These are phyloP conservation scores for Neopestalotiopsis sp. DNA, from an alignment of 2,329 filamentous ascomycete species.

Conservation along the genomic window DNA sequence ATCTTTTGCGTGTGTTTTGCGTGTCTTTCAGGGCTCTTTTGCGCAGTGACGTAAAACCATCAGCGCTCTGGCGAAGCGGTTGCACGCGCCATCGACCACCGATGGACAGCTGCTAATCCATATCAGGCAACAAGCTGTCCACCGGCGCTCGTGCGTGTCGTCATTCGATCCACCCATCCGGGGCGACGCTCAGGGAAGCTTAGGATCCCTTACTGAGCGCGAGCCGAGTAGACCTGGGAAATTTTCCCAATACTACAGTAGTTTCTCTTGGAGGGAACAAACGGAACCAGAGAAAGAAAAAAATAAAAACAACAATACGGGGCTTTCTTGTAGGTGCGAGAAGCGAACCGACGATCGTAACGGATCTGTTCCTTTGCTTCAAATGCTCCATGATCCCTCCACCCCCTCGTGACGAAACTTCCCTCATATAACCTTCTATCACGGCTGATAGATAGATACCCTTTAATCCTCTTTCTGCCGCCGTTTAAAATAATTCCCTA, in stretches of 20 bases:
- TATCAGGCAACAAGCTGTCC: slow-evolving; percentile 7
- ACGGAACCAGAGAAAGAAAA: not conserved
- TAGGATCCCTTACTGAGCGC: not conserved
- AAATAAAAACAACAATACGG: not conserved
- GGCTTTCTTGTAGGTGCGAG: not conserved
- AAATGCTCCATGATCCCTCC: not conserved
- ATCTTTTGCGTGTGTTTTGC: too few species aligned
- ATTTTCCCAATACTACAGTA: not conserved
- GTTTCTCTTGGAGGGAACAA: not conserved
- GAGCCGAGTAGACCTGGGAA: not conserved
- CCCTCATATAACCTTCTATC: not conserved
- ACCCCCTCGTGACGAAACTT: not conserved
- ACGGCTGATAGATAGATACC: not conserved
- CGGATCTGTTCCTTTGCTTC: not conserved
- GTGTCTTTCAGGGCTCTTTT: too few species aligned
- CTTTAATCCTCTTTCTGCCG: not conserved
- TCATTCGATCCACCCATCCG: slow-evolving; percentile 16
- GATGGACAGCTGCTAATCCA: slow-evolving; percentile 8
- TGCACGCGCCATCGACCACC: not conserved
- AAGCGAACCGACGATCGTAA: not conserved
- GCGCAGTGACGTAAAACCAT: not conserved
- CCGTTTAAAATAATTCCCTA: not conserved
- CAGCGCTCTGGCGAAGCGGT: not conserved
- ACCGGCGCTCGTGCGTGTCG: slow-evolving; percentile 14
- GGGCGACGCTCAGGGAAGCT: not conserved